These are phyloP conservation scores for Lactuca sativa DNA, from an alignment of 129 eudicot species.

Conservation along the genomic window DNA sequence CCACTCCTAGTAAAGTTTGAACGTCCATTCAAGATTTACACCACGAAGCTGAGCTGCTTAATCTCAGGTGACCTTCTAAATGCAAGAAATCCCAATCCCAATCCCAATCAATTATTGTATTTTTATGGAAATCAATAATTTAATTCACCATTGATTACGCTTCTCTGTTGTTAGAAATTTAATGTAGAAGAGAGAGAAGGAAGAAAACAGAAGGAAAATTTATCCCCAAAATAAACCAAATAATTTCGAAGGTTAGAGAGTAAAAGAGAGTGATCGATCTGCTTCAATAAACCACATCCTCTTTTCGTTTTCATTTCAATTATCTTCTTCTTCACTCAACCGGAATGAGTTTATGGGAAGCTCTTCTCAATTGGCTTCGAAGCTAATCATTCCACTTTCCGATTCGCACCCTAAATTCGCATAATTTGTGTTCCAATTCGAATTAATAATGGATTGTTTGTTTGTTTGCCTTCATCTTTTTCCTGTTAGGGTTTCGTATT, in stretches of 20 bases:
- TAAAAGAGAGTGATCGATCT: background rate
- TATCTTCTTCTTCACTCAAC: constrained; percentile 10
- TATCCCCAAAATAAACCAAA: background rate
- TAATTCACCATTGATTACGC: constrained; percentile 6
- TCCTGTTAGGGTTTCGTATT: background rate
- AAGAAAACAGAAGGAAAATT: background rate
- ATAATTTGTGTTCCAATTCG: background rate
- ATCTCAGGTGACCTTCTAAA: background rate
- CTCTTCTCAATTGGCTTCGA: constrained; percentile 21
- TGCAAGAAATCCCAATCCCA: too few relatives aligned
- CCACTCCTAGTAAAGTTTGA: constrained; percentile 3
- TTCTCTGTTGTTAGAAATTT: background rate
- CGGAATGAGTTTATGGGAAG: constrained; percentile 20
- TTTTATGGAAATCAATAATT: background rate
- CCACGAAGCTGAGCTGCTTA: constrained; percentile 1
- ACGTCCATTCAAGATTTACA: constrained; percentile 1
- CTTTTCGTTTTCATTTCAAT: background rate
- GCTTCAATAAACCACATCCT: background rate
- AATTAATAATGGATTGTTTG: background rate
- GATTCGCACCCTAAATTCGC: background rate
- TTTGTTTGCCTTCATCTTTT: background rate
- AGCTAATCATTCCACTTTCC: background rate
- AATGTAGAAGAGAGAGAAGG: background rate
- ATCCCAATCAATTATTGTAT: background rate
- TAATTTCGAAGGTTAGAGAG: background rate